These are phyloP conservation scores for Centaurea solstitialis DNA, from an alignment of 129 eudicot genomes.

Conservation along the genomic window DNA sequence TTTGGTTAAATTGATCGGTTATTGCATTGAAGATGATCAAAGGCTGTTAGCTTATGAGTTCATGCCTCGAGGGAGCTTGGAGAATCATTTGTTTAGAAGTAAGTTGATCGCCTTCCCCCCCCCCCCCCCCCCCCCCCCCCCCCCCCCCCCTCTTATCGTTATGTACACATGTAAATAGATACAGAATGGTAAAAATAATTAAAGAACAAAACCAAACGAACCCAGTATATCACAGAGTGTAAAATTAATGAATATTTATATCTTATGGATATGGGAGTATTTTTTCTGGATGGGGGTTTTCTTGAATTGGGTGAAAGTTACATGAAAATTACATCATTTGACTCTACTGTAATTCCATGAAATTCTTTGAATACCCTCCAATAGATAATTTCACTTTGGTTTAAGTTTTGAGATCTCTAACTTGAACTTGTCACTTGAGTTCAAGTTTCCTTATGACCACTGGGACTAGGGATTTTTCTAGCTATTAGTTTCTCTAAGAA, in stretches of 20 bases:
- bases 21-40: constrained; percentile 97
- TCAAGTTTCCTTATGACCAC: too few relatives aligned
- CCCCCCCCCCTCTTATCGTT: background rate
- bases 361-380: background rate
- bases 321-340: background rate
- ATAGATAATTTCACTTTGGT: background rate
- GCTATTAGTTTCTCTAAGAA: too few relatives aligned
- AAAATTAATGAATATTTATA: too few relatives aligned
- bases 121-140: too few relatives aligned
- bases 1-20: constrained; percentile 92
- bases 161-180: background rate
- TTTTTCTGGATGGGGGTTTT: background rate
- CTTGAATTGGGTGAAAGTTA: background rate
- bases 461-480: too few relatives aligned
- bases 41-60: constrained; percentile 89
- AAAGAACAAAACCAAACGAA: background rate
- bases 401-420: too few relatives aligned
- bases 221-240: background rate
- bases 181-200: background rate
- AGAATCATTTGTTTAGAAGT: constrained; percentile 92
- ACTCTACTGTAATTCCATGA: background rate
- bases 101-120: constrained; percentile 31
- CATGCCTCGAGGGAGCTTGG: constrained; percentile 98
- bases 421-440: too few relatives aligned
- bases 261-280: background rate